Evolutionary conservation across 257 asterid species (phyloP).

Genomic region (Petunia axillaris): DNA sequence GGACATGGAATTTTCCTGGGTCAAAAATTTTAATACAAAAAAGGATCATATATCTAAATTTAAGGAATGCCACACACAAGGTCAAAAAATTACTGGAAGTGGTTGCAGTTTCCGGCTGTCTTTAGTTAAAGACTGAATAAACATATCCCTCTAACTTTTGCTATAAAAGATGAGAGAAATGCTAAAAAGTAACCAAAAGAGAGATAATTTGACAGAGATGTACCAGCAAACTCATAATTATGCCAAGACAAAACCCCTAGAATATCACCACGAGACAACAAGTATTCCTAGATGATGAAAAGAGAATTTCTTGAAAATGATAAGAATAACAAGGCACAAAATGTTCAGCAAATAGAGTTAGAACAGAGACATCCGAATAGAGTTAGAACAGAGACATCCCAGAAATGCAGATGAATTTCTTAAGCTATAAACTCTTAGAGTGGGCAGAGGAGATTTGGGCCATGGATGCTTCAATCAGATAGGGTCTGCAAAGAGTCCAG

Average conservation of each 20-base stretch:
- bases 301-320: constrained; percentile 5
- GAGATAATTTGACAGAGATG: background rate
- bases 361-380: background rate
- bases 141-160: background rate
- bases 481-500: constrained; percentile 14
- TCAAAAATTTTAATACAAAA: too few relatives aligned
- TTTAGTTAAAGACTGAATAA: background rate
- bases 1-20: too few relatives aligned
- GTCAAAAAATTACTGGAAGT: too few relatives aligned
- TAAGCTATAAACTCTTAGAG: background rate
- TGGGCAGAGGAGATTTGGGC: background rate
- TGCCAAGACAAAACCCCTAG: background rate
- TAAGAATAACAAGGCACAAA: background rate
- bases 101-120: too few relatives aligned
- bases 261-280: background rate
- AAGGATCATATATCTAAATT: too few relatives aligned
- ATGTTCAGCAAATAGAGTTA: background rate
- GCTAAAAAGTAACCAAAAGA: background rate
- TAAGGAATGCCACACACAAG: too few relatives aligned
- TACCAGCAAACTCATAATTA: background rate
- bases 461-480: background rate
- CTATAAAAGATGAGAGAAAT: background rate
- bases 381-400: background rate
- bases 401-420: background rate
- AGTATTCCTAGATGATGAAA: background rate